phyloP scores from a whole-genome alignment of 192 early-diverging fungal genomes.

The Physocladia obscura region DNA sequence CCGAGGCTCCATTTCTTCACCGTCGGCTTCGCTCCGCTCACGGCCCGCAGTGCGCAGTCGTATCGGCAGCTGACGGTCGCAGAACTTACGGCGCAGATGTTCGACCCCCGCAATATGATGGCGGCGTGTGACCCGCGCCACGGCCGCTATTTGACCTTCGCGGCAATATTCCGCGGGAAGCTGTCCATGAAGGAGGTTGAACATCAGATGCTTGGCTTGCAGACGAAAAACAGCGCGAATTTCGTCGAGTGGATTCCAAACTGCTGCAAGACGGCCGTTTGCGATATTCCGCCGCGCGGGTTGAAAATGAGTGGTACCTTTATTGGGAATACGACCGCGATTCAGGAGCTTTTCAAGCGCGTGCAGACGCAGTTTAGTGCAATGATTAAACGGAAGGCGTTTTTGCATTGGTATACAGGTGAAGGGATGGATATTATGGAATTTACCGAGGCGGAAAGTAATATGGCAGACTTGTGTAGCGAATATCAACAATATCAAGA shows the following conservation, averaged over 20 bases:
- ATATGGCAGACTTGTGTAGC: conserved; percentile 97
- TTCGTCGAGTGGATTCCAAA: conserved; percentile 99
- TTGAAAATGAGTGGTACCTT: conserved; percentile 92
- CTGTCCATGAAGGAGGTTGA: conserved; percentile 97
- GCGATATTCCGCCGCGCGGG: conserved; percentile 85
- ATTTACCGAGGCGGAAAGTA: conserved; percentile 91
- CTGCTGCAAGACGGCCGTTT: conserved; percentile 91
- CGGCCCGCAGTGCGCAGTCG: conserved; percentile 68
- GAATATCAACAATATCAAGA: conserved; percentile 91
- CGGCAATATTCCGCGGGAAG: conserved; percentile 94
- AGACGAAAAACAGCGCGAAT: conserved; percentile 95
- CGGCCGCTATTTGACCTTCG: conserved; percentile 92
- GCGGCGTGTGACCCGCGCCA: conserved; percentile 95
- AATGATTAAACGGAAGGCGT: conserved; percentile 92
- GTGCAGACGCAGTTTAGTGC: conserved; percentile 86
- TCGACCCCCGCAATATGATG: conserved; percentile 99
- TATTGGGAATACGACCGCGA: conserved; percentile 89
- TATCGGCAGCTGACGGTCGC: conserved; percentile 90
- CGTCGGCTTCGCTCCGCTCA: conserved; percentile 94
- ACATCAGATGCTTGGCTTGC: conserved; percentile 94
- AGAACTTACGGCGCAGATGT: conserved; percentile 85
- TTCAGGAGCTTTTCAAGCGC: conserved; percentile 92
- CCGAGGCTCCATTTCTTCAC: conserved; percentile 99
- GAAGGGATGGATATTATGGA: conserved; percentile 97
- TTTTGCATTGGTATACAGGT: conserved; percentile 94